Base-by-base conservation (phyloP, 1,284 basidiomycete genomes). In the Ceratobasidium sp. region DNA sequence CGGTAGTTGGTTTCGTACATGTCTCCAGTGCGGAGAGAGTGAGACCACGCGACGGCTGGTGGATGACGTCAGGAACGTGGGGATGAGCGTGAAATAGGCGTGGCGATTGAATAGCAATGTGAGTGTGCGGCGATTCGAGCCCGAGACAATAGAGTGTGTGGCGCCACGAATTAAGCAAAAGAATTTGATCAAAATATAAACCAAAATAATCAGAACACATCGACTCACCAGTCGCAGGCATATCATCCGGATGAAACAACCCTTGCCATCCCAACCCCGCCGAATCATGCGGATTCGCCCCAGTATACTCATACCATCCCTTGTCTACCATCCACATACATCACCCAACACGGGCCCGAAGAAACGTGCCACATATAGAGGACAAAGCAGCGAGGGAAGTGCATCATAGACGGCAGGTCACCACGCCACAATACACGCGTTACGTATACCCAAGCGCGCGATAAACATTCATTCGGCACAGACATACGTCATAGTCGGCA, bases 1-100 rank as follows among this genome's bases (percentile, higher is more conserved):
- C 73, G 48, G 47, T 74, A 74, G 15, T 74, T 72, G 29, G 56
- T 50, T 51, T 72, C 56, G 47, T 72, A 72, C 69, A 72, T 72
- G 1, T 72, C 69, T 9, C 69, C 69, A 11, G 69, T 72, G 7
- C 69, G 69, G 17, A 72, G 56, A 6, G 56, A 22, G 24, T 72
- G 69, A 1, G 69, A 60, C 69, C 69, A 72, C 17, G 69, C 69
- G 9, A 27, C 36, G 45, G 56, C 69, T 72, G 22, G 15, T 22
- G 31, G 27, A 24, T 44, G 33, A 27, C 22, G 33, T 11, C 19
- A 44, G 5, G 24, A 29, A 22, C 14, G 14, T 5, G 22, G 15
- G 8, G 14, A 29, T 14, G 24, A 36, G 31, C 3, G n/a, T 36
- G 22, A 24, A 27, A 22, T 27, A 60, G 57, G 8, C n/a, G n/a